Percentiles rank a stretch among this genome's conserved stretches.
Evolutionary conservation across 1,284 basidiomycete species (phyloP).

Genomic region (Rhizoctonia solani): DNA sequence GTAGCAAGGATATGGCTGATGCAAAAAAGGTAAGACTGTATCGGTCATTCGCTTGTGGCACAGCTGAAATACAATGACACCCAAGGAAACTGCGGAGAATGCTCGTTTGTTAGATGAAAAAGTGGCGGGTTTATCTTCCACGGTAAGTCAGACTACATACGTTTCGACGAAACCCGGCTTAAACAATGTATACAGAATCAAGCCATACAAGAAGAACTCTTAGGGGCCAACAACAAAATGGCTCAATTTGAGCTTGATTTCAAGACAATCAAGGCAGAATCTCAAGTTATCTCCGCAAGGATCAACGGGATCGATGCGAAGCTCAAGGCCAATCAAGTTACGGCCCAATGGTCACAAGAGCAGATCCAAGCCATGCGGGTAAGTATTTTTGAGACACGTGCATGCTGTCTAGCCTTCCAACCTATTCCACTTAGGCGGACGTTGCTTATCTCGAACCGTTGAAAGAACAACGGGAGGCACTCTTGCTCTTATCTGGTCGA

Average conservation of each 20-base stretch:
- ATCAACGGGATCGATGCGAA: neutral
- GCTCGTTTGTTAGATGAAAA: neutral
- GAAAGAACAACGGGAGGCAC: neutral
- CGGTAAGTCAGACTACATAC: neutral
- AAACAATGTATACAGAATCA: neutral
- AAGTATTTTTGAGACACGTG: neutral
- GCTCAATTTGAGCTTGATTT: neutral
- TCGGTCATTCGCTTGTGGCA: neutral
- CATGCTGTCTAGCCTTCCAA: neutral
- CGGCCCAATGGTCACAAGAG: neutral
- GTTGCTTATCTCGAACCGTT: neutral
- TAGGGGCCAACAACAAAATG: neutral
- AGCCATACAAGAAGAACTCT: neutral
- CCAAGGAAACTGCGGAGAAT: neutral
- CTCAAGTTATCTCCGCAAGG: neutral
- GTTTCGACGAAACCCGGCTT: neutral
- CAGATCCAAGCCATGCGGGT: neutral
- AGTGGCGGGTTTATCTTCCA: neutral
- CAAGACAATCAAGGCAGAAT: neutral
- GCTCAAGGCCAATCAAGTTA: neutral
- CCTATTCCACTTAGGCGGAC: neutral
- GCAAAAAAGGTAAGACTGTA: neutral
- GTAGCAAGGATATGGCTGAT: neutral
- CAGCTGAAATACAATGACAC: neutral
- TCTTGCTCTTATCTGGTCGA: neutral